Evolutionary conservation across 768 basidiomycete species (phyloP).

Genomic region (Suillus discolor): DNA sequence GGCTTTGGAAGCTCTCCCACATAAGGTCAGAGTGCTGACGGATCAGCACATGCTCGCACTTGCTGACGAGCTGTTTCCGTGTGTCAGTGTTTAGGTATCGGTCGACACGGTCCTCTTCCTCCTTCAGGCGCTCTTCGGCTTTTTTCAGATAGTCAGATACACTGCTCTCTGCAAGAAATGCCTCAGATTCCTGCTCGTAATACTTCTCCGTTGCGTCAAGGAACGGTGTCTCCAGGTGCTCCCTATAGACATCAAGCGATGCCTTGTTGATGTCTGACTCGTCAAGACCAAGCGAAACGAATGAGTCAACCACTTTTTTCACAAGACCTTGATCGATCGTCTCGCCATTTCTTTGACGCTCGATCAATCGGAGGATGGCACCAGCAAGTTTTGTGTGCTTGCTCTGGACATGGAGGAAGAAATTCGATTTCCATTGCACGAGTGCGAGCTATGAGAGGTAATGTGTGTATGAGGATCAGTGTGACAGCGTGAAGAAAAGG

Average conservation of each 20-base stretch:
- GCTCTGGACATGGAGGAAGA: conserved; percentile 87
- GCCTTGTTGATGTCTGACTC: conserved; percentile 90
- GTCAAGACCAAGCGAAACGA: conserved; percentile 93
- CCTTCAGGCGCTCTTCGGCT: conserved; percentile 87
- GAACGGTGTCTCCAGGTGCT: conserved; percentile 90
- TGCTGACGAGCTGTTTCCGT: conserved; percentile 74
- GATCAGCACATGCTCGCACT: conserved; percentile 93
- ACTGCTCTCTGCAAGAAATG: conserved; percentile 85
- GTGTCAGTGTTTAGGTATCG: conserved; percentile 91
- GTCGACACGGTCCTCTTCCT: conserved; percentile 96
- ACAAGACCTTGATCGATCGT: conserved; percentile 90
- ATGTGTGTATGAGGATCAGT: conserved; percentile 7
- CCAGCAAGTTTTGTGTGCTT: conserved; percentile 81
- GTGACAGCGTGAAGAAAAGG: not conserved
- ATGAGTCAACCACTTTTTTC: conserved; percentile 93
- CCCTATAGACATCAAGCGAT: conserved; percentile 91
- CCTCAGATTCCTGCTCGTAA: conserved; percentile 90
- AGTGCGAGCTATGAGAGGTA: conserved; percentile 70
- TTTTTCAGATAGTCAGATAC: conserved; percentile 95
- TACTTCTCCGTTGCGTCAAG: conserved; percentile 86
- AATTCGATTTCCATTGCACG: conserved; percentile 92
- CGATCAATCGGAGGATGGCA: conserved; percentile 87
- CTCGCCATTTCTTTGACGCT: conserved; percentile 92
- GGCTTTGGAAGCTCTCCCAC: conserved; percentile 90
- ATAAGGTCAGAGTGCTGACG: conserved; percentile 81